These are phyloP conservation scores for Arthrobotrys sphaeroides DNA, from an alignment of 2,329 filamentous ascomycete species.

Conservation along the genomic window DNA sequence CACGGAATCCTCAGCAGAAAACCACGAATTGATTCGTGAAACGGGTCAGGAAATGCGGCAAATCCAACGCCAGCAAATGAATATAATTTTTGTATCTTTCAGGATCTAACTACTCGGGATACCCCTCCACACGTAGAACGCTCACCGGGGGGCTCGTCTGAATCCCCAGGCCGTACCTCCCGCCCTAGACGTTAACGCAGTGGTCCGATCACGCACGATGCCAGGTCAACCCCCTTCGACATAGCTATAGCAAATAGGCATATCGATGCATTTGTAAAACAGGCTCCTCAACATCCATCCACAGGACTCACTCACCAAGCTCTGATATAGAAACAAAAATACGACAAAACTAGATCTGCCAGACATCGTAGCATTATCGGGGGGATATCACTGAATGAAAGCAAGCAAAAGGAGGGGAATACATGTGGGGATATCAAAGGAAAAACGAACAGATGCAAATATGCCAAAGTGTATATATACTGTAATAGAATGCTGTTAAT, in stretches of 20 bases:
- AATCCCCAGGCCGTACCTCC: not conserved
- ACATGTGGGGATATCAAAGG: slow-evolving; percentile 46
- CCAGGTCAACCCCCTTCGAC: not conserved
- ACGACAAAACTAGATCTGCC: slow-evolving; percentile 28
- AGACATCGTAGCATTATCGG: slow-evolving; percentile 40
- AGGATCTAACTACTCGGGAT: not conserved
- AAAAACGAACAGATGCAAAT: slow-evolving; percentile 24
- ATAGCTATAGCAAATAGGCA: not conserved
- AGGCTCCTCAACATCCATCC: slow-evolving; percentile 31
- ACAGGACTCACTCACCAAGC: slow-evolving; percentile 13
- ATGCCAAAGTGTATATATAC: slow-evolving; percentile 45
- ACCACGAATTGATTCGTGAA: not conserved
- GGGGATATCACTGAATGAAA: slow-evolving; percentile 48
- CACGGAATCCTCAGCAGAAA: not conserved
- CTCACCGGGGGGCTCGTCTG: not conserved
- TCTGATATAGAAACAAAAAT: not conserved
- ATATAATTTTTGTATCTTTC: slow-evolving; percentile 9
- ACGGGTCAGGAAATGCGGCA: not conserved
- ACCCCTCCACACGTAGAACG: slow-evolving; percentile 5
- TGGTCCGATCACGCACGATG: not conserved
- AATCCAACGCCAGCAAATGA: not conserved
- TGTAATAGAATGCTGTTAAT: slow-evolving; percentile 43
- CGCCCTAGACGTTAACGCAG: not conserved
- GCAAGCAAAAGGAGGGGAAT: slow-evolving; percentile 41
- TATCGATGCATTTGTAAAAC: slow-evolving; percentile 20